A percentile compares a stretch with the other conserved stretches of the same genome.
Evolutionary conservation across 257 asterid species (phyloP).

Genomic region (Nicotiana otophora): DNA sequence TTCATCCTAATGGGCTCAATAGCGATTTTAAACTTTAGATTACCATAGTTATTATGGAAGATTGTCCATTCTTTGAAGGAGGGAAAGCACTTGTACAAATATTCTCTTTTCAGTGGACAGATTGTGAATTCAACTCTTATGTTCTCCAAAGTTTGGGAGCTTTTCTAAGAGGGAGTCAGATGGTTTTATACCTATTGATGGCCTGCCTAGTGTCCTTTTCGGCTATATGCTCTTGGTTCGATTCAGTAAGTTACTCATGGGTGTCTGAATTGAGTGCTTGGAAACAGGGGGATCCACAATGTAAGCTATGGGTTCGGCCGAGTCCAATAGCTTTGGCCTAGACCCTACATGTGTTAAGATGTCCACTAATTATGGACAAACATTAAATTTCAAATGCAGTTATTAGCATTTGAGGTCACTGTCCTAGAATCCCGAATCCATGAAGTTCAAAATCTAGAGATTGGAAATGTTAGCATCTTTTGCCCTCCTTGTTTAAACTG

Average conservation of each 20-base stretch:
- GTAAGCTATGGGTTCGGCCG: no score
- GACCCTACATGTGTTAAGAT: no score
- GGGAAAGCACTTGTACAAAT: neutral
- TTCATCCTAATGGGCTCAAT: neutral
- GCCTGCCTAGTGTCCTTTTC: neutral
- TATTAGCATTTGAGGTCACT: no score
- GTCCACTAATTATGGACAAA: no score
- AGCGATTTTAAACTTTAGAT: neutral
- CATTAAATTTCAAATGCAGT: no score
- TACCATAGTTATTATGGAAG: neutral
- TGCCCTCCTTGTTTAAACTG: neutral
- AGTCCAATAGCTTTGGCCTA: no score
- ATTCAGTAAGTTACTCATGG: neutral
- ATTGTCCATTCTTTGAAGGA: neutral
- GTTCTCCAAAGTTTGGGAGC: neutral
- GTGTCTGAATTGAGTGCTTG: neutral
- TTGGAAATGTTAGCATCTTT: neutral
- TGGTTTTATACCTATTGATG: neutral
- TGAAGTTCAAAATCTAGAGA: no score
- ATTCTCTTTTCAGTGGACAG: neutral
- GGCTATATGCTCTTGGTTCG: neutral
- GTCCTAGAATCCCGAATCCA: no score
- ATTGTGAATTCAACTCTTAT: neutral
- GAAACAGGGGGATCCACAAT: neutral
- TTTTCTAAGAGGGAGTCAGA: neutral